A percentile compares a stretch with the other conserved stretches of the same genome.
phyloP scores from a whole-genome alignment of 768 basidiomycete species.

The Fibroporia radiculosa region DNA sequence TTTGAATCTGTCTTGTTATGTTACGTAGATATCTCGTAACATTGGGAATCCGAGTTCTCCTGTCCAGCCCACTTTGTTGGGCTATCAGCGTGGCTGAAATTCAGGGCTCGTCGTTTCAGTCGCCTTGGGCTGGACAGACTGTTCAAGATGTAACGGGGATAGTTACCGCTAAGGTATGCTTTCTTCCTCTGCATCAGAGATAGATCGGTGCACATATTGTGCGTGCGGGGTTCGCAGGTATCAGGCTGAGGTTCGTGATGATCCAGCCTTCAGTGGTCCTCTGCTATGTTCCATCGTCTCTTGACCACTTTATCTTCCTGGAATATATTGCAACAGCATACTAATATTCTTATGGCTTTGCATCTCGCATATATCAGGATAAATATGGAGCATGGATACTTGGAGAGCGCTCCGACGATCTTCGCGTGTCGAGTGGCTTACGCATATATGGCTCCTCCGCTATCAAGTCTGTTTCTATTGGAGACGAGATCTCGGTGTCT shows the following conservation, averaged over 20 bases:
- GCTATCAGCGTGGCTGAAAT: slow-evolving; percentile 38
- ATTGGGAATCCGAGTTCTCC: too few species aligned
- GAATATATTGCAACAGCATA: background rate
- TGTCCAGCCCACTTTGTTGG: too few species aligned
- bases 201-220: background rate
- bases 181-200: background rate
- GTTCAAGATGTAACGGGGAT: slow-evolving; percentile 42
- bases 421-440: slow-evolving; percentile 44
- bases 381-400: slow-evolving; percentile 41
- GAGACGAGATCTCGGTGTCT: slow-evolving; percentile 39
- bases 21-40: too few species aligned
- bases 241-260: background rate
- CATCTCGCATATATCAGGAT: slow-evolving; percentile 22
- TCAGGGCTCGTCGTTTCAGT: slow-evolving; percentile 40
- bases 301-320: background rate
- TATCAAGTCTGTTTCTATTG: slow-evolving; percentile 31
- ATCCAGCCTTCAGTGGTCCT: background rate
- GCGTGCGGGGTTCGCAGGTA: background rate
- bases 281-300: background rate
- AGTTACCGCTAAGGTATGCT: slow-evolving; percentile 44
- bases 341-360: background rate
- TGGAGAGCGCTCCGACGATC: slow-evolving; percentile 35
- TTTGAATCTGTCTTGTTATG: too few species aligned
- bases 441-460: slow-evolving; percentile 38
- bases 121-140: slow-evolving; percentile 36